Conservation (phyloP, 371 early-diverging fungal genomes). For the Synchytrium microbalum region DNA sequence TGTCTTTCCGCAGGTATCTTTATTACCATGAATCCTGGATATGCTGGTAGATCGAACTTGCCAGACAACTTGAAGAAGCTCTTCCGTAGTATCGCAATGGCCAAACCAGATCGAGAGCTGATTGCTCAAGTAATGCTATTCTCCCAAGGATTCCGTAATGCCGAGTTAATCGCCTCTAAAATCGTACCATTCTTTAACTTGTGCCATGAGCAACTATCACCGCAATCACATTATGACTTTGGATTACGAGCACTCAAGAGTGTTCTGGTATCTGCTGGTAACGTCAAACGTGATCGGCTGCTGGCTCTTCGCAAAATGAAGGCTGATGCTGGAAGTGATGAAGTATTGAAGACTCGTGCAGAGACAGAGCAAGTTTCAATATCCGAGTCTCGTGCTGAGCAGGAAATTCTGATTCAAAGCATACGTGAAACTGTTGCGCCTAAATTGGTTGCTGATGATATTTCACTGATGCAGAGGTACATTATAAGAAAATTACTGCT, state of each 20-base stretch:
- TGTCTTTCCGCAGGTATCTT: constrained; percentile 65
- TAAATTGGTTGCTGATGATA: constrained; percentile 93
- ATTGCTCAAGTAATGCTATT: constrained; percentile 99
- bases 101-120: constrained; percentile 91
- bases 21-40: constrained; percentile 99
- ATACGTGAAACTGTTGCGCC: constrained; percentile 94
- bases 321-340: constrained; percentile 2
- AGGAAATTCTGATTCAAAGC: constrained; percentile 90
- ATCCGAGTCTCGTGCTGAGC: constrained; percentile 70
- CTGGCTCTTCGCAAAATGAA: constrained; percentile 35
- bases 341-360: background rate
- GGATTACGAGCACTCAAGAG: constrained; percentile 98
- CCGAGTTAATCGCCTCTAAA: constrained; percentile 88
- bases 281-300: constrained; percentile 87
- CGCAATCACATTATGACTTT: constrained; percentile 98
- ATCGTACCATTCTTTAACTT: constrained; percentile 94
- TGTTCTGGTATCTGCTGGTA: constrained; percentile 95
- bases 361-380: constrained; percentile 35
- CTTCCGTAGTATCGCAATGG: constrained; percentile 97
- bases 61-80: constrained; percentile 98
- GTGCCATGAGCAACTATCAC: constrained; percentile 87
- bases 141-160: constrained; percentile 96
- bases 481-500: background rate
- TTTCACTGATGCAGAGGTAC: constrained; percentile 70
- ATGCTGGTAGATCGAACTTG: constrained; percentile 95